Percentiles rank a stretch among this genome's conserved stretches.
Conservation (phyloP, 202 grass and related monocot species). For the Setaria viridis region DNA sequence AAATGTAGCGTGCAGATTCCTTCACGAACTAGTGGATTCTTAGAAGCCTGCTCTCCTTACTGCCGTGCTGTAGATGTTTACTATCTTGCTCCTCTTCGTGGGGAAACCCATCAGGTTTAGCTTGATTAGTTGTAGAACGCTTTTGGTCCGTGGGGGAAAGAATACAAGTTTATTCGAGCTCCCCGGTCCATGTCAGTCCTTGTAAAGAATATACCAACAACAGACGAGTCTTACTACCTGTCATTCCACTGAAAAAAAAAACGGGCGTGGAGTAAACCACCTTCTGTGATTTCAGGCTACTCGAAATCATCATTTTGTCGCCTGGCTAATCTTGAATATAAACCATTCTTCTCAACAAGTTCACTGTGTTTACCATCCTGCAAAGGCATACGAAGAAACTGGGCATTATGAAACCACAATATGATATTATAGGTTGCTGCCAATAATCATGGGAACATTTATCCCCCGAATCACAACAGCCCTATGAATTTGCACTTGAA, state of each 20-base stretch:
- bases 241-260: slow-evolving; percentile 31
- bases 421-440: background rate
- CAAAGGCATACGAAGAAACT: slow-evolving; percentile 35
- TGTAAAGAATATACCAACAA: slow-evolving; percentile 38
- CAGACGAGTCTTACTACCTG: slow-evolving; percentile 7
- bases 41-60: background rate
- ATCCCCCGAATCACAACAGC: background rate
- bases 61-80: background rate
- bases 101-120: background rate
- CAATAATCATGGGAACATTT: background rate
- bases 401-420: background rate
- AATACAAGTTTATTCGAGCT: slow-evolving; percentile 21
- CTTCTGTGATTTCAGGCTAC: slow-evolving; percentile 42
- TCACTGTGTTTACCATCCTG: slow-evolving; percentile 86
- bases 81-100: background rate
- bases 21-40: slow-evolving; percentile 11
- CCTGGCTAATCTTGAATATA: slow-evolving; percentile 88
- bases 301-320: slow-evolving; percentile 72
- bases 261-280: slow-evolving; percentile 35
- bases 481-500: background rate
- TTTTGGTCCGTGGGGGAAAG: background rate
- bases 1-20: background rate
- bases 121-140: slow-evolving; percentile 26
- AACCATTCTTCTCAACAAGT: slow-evolving; percentile 76
- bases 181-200: slow-evolving; percentile 21